A percentile compares a stretch with the other conserved stretches of the same genome.
Evolutionary conservation across 768 basidiomycete genomes (phyloP).

Genomic region (Boletus huronensis): DNA sequence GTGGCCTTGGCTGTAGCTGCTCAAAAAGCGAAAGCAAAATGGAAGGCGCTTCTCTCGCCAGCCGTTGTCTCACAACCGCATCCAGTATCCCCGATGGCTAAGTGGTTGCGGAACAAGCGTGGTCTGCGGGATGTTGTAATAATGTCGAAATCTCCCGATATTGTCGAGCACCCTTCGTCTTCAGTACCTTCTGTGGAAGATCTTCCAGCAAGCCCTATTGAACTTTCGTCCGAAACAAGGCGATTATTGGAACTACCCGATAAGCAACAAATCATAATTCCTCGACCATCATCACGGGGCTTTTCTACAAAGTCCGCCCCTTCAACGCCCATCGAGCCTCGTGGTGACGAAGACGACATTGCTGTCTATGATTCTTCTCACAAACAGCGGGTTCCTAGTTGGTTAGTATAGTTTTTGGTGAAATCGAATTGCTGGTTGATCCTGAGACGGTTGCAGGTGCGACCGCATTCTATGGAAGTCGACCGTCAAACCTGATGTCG

Average conservation of each 20-base stretch:
- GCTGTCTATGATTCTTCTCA: slow-evolving; percentile 79
- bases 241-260: slow-evolving; percentile 19
- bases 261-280: slow-evolving; percentile 21
- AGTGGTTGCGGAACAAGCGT: slow-evolving; percentile 31
- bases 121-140: slow-evolving; percentile 7
- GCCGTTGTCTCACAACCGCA: slow-evolving; percentile 28
- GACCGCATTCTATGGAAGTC: slow-evolving; percentile 84
- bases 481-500: slow-evolving; percentile 49
- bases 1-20: slow-evolving; percentile 40
- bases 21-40: slow-evolving; percentile 54
- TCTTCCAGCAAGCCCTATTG: slow-evolving; percentile 19
- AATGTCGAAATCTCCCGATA: slow-evolving; percentile 22
- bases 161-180: slow-evolving; percentile 26
- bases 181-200: slow-evolving; percentile 26
- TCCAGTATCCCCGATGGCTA: slow-evolving; percentile 24
- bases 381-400: slow-evolving; percentile 82
- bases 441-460: slow-evolving; percentile 49
- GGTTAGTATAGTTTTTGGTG: slow-evolving; percentile 43
- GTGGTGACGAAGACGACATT: slow-evolving; percentile 42
- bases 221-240: slow-evolving; percentile 5
- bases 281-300: slow-evolving; percentile 27
- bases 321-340: slow-evolving; percentile 34
- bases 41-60: slow-evolving; percentile 46
- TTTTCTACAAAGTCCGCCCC: slow-evolving; percentile 30
- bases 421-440: slow-evolving; percentile 1